Evolutionary conservation across 768 basidiomycete genomes (phyloP).

Genomic region (Kwoniella newhampshirensis): DNA sequence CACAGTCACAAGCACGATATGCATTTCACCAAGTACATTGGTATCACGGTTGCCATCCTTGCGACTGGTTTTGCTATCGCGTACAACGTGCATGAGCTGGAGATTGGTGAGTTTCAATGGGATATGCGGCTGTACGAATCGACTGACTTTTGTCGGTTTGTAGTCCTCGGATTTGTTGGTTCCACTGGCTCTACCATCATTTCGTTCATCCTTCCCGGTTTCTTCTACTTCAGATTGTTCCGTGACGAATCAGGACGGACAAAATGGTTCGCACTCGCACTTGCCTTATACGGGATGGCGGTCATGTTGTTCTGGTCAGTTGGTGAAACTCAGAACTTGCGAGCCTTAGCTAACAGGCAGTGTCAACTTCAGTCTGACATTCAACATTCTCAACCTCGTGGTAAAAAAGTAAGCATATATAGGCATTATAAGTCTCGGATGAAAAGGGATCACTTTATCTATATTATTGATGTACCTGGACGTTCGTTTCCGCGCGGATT

Average conservation of each 20-base stretch:
- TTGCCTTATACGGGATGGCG: constrained; percentile 71
- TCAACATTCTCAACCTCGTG: constrained; percentile 21
- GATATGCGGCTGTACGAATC: no score
- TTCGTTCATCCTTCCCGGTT: constrained; percentile 89
- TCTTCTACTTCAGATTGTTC: constrained; percentile 90
- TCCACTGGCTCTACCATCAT: constrained; percentile 95
- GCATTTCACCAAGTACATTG: constrained; percentile 36
- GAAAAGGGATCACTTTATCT: no score
- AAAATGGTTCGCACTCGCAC: constrained; percentile 63
- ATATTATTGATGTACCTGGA: no score
- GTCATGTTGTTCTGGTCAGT: constrained; percentile 88
- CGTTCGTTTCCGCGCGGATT: no score
- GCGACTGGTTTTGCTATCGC: constrained; percentile 42
- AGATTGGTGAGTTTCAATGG: constrained; percentile 46
- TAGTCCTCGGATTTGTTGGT: constrained; percentile 93
- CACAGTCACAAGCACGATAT: constrained; percentile 27
- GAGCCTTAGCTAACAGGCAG: background rate
- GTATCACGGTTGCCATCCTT: constrained; percentile 43
- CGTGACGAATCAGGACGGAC: constrained; percentile 64
- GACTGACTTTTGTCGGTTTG: constrained; percentile 1
- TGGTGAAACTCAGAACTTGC: background rate
- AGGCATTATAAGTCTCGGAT: no score
- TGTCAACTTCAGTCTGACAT: constrained; percentile 19
- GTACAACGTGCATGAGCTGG: constrained; percentile 50
- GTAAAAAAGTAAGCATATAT: no score